Evolutionary conservation across 2,329 filamentous ascomycete species (phyloP), one percentile per base, ranked within the genome.

Genomic region (Coleophoma eucalyptorum): DNA sequence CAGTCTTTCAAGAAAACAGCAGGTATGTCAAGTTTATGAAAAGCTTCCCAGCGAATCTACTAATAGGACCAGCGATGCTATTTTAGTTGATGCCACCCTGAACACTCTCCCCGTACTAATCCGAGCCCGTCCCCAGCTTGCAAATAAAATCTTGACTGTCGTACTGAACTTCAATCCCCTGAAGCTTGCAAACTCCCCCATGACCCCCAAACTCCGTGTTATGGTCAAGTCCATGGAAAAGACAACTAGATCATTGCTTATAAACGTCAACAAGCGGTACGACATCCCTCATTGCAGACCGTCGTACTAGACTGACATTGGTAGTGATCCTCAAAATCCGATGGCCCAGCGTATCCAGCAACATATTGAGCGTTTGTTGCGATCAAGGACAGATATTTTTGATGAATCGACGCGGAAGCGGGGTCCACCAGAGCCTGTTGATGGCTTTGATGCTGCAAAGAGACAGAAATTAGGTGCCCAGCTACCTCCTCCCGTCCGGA

Each of bases 141-240:
- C 89, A 32, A 91, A 84, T 70, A 92, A 94, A 65, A 94, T 97
- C 55, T 70, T 97, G 57, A 89, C 86, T 64, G 84, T 90, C 15
- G 78, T 97, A 31, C 77, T 99, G 58, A 91, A 84, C 67, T 99
- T 97, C 77, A 96, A 96, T 64, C 94, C 94, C 1, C 73, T 97
- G 42, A 90, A 88, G 68, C 80, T 90, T 57, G 89, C 88, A 50
- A 87, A 83, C 61, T 82, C 83, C 2, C 85, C 87, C 3, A 81
- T 95, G 74, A 93, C 88, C 1, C 80, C 90, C 3, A 90, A 85
- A 64, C 80, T 82, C 46, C 90, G 87, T 60, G 87, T 99, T 53
- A 83, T 93, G 61, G 80, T 96, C 54, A 90, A 86, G 69, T 97
- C 93, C 5, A 94, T 99, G 84, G 93, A 97, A 68, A 90, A 96